Evolutionary conservation across 768 basidiomycete genomes (phyloP), one percentile per base, ranked within the genome.

Genomic region (Collybia nuda): DNA sequence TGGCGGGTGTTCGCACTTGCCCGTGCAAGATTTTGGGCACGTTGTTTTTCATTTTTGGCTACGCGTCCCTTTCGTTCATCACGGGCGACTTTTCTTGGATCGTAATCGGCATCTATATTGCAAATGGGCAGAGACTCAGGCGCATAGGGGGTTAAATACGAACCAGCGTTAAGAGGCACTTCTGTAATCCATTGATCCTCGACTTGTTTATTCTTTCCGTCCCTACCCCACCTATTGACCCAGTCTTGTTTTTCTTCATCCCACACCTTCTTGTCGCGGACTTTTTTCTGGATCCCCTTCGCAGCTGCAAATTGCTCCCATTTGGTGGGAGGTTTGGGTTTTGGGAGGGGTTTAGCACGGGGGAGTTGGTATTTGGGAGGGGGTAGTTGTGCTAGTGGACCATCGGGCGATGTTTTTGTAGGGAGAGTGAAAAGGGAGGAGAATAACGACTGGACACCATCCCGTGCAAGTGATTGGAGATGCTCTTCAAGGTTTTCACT

Each of bases 301-400:
- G 90, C 86, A 41, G 85, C 84, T 4, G 96, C 96, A 62, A 98
- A 99, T 49, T 82, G 77, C 73, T 98, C 92, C 97, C 97, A 99
- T 68, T 97, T 98, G 6, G 96, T 98, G 28, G 79, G 84, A 7
- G 88, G 86, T 69, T 96, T 97, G 2, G 90, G 88, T 61, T 93
- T 95, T 0, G 95, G 97, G 2, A 98, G 75, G 0, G 90, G 92
- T 66, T 99, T 98, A 24, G 93, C 80, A 19, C 97, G 82, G 0
- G 97, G 97, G 1, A 98, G 80, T 41, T 76, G 73, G 22, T 88
- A 90, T 1, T 77, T 81, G 2, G 91, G 88, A 1, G 82, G 62
- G 0, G 96, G 95, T 2, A 97, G 86, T 49, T 82, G 76, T 1
- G 88, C 91, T 43, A 93, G 75, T 0, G 92, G 92, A 1, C 95